Evolutionary conservation across 352 stramenopile genomes (phyloP).

Genomic region (Pythium guiyangense): DNA sequence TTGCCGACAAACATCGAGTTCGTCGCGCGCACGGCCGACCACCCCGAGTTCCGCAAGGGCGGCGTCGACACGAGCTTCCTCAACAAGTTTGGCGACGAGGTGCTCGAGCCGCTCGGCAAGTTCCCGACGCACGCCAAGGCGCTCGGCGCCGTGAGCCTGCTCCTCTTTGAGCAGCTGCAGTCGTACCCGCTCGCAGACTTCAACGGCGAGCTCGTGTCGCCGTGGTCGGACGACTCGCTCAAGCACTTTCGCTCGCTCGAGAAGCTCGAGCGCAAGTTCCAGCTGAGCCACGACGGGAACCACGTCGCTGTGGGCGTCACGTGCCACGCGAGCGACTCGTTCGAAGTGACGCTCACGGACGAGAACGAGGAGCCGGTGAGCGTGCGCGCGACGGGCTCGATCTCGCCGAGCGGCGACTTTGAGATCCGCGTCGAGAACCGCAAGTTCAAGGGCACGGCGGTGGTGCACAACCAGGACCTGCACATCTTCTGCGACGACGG

Average conservation of each 20-base stretch:
- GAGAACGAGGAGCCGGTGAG: slow-evolving; percentile 15
- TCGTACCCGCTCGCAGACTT: slow-evolving; percentile 24
- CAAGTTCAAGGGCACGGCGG: slow-evolving; percentile 58
- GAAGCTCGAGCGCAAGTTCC: slow-evolving; percentile 43
- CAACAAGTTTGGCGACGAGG: slow-evolving; percentile 84
- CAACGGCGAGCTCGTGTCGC: slow-evolving; percentile 43
- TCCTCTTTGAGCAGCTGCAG: slow-evolving; percentile 62
- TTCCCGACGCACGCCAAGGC: slow-evolving; percentile 64
- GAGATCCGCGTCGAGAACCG: slow-evolving; percentile 62
- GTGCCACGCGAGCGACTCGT: slow-evolving; percentile 33
- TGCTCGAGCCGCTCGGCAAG: slow-evolving; percentile 53
- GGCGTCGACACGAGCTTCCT: slow-evolving; percentile 93
- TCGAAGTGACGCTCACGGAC: slow-evolving; percentile 31
- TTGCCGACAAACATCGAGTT: slow-evolving; percentile 95
- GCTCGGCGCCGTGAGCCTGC: slow-evolving; percentile 66
- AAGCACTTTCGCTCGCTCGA: slow-evolving; percentile 62
- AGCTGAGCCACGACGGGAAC: slow-evolving; percentile 38
- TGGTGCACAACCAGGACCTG: slow-evolving; percentile 61
- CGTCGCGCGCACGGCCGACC: slow-evolving; percentile 83
- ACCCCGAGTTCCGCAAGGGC: slow-evolving; percentile 87
- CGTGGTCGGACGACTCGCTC: slow-evolving; percentile 50
- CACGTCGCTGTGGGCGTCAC: slow-evolving; percentile 37
- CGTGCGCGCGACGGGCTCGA: slow-evolving; percentile 24
- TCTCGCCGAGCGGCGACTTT: slow-evolving; percentile 51
- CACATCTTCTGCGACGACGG: slow-evolving; percentile 80